phyloP scores from a whole-genome alignment of 768 basidiomycete species.

The Lentinula lateritia region DNA sequence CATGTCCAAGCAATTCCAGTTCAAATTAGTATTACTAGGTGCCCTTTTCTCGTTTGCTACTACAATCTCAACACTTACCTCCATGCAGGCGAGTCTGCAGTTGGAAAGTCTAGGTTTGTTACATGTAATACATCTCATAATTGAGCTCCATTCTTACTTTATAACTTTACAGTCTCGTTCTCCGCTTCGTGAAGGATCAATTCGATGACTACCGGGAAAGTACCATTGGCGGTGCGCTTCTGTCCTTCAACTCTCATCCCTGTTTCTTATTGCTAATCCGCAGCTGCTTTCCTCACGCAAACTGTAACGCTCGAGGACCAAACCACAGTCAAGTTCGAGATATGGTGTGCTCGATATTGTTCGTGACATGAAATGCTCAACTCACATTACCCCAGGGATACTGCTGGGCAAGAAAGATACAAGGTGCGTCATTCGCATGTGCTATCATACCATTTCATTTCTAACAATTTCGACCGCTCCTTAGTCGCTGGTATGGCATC shows the following conservation, averaged over 20 bases:
- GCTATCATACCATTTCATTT: constrained; percentile 7
- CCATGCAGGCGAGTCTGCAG: constrained; percentile 84
- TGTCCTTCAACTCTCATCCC: constrained; percentile 5
- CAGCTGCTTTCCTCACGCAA: constrained; percentile 98
- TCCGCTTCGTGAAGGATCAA: constrained; percentile 95
- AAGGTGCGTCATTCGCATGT: constrained; percentile 45
- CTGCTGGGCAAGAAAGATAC: constrained; percentile 93
- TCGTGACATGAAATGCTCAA: constrained; percentile 6
- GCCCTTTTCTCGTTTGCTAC: constrained; percentile 17
- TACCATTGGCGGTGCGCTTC: constrained; percentile 73
- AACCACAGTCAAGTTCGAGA: constrained; percentile 95
- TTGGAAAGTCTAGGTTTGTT: constrained; percentile 88
- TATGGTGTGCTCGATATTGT: constrained; percentile 56
- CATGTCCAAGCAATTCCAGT: constrained; percentile 93
- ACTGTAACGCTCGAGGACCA: constrained; percentile 88
- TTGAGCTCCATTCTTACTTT: background rate
- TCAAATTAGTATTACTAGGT: constrained; percentile 97
- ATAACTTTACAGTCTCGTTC: constrained; percentile 62
- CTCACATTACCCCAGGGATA: constrained; percentile 58
- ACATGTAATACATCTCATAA: background rate
- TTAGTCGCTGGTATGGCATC: constrained; percentile 39
- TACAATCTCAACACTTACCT: constrained; percentile 1
- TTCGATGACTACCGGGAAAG: constrained; percentile 95
- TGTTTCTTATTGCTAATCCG: constrained; percentile 12
- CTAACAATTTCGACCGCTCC: constrained; percentile 28